Evolutionary conservation across 805 yeast genomes (phyloP).

Genomic region (Kodamaea restingae): DNA sequence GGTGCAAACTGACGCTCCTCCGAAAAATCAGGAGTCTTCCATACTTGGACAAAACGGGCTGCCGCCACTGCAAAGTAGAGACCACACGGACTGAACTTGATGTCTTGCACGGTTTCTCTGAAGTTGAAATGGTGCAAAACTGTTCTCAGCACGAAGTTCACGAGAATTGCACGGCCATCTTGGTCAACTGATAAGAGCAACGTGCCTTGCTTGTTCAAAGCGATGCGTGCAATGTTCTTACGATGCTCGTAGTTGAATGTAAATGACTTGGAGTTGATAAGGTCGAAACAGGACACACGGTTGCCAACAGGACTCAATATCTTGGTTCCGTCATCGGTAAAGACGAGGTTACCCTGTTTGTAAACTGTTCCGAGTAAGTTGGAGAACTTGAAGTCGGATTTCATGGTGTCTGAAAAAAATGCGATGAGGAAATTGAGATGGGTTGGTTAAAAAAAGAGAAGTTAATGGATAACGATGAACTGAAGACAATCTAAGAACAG

Average conservation of each 20-base stretch:
- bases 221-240: slow-evolving; percentile 72
- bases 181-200: slow-evolving; percentile 78
- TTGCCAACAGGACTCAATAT: slow-evolving; percentile 93
- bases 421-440: slow-evolving; percentile 3
- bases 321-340: slow-evolving; percentile 80
- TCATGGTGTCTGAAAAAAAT: slow-evolving; percentile 43
- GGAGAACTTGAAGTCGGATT: slow-evolving; percentile 83
- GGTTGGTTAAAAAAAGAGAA: neutral
- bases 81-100: slow-evolving; percentile 88
- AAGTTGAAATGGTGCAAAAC: slow-evolving; percentile 94
- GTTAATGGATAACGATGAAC: too few relatives aligned
- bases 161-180: slow-evolving; percentile 91
- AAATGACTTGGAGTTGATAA: slow-evolving; percentile 76
- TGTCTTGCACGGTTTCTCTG: slow-evolving; percentile 67
- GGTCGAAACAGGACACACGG: slow-evolving; percentile 83
- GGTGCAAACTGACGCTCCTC: slow-evolving; percentile 96
- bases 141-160: slow-evolving; percentile 75
- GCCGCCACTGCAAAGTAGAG: slow-evolving; percentile 79
- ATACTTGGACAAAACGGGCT: slow-evolving; percentile 80
- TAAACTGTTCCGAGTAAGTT: slow-evolving; percentile 93
- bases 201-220: slow-evolving; percentile 78
- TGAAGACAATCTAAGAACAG: neutral
- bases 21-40: slow-evolving; percentile 80
- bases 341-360: slow-evolving; percentile 83
- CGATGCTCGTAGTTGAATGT: slow-evolving; percentile 93